Percentiles rank a stretch among this genome's conserved stretches.
Conservation (phyloP, 2,329 filamentous ascomycete species). For the Beauveria sp. region DNA sequence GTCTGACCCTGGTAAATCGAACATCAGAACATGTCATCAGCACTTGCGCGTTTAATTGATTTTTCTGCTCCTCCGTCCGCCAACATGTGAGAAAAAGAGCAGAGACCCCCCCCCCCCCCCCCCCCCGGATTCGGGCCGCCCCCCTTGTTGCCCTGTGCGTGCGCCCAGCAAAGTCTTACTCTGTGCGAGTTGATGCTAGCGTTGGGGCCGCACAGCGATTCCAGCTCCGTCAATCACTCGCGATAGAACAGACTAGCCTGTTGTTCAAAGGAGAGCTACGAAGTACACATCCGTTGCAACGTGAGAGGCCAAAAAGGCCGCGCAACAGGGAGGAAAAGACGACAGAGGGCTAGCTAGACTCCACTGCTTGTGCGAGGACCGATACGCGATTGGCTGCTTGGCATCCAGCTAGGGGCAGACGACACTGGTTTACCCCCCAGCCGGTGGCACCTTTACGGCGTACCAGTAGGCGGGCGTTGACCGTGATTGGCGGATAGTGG, state of each 20-base stretch:
- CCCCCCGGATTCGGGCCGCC: too few species aligned
- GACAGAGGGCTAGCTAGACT: background rate
- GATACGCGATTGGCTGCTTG: background rate
- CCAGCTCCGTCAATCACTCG: background rate
- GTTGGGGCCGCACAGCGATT: background rate
- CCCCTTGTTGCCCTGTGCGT: too few species aligned
- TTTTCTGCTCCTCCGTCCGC: background rate
- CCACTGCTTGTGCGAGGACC: background rate
- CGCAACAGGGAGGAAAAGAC: background rate
- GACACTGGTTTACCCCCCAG: background rate
- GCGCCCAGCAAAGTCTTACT: too few species aligned
- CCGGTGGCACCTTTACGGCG: background rate
- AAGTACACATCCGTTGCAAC: too few species aligned
- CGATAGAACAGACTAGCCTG: too few species aligned
- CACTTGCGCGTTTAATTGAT: background rate
- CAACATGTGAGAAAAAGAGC: constrained; percentile 5
- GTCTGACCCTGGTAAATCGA: background rate
- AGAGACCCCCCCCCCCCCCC: background rate
- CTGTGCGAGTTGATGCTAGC: background rate
- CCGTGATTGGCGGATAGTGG: background rate
- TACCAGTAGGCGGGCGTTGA: background rate
- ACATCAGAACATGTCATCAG: background rate
- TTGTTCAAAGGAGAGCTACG: background rate
- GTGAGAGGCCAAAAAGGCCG: background rate
- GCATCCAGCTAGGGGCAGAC: background rate